Evolutionary conservation across 352 stramenopile genomes (phyloP).

Genomic region (Phytophthora niederhauseri): DNA sequence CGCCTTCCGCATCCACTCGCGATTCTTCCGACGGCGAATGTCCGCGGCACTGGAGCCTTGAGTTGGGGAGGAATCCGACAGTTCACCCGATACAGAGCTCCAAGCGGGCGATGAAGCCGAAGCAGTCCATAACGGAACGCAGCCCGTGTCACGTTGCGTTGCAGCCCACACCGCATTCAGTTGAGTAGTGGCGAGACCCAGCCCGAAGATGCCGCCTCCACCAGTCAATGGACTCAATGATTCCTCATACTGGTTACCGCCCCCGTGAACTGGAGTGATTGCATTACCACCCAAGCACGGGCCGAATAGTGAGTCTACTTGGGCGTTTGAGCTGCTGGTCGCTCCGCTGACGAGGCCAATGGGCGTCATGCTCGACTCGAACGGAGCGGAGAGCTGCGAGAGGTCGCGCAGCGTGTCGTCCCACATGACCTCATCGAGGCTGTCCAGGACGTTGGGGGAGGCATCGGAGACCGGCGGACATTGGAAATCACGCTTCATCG

Average conservation of each 20-base stretch:
- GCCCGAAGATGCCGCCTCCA: not conserved
- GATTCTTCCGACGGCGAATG: conserved; percentile 41
- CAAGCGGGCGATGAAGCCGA: not conserved
- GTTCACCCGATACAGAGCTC: not conserved
- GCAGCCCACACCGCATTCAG: conserved; percentile 11
- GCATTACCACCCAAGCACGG: not conserved
- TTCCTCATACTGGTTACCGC: not conserved
- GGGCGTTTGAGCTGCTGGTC: not conserved
- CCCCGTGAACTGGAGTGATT: not conserved
- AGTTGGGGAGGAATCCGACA: not conserved
- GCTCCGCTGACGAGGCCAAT: conserved; percentile 9
- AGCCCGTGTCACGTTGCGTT: not conserved
- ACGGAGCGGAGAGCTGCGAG: conserved; percentile 1
- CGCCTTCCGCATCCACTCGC: conserved; percentile 47
- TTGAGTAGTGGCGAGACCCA: not conserved
- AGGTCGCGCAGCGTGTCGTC: conserved; percentile 17
- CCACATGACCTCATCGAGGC: conserved; percentile 25
- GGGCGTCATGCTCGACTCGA: conserved; percentile 8
- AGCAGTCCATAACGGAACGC: not conserved
- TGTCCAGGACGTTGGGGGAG: conserved; percentile 10
- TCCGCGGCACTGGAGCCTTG: conserved; percentile 18
- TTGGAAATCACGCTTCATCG: conserved; percentile 18
- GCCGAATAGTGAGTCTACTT: conserved; percentile 4
- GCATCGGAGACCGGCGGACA: not conserved
- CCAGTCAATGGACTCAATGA: not conserved